A percentile compares a stretch with the other conserved stretches of the same genome.
These are phyloP conservation scores for Claviceps arundinis DNA, from an alignment of 2,329 filamentous ascomycete genomes.

Conservation along the genomic window DNA sequence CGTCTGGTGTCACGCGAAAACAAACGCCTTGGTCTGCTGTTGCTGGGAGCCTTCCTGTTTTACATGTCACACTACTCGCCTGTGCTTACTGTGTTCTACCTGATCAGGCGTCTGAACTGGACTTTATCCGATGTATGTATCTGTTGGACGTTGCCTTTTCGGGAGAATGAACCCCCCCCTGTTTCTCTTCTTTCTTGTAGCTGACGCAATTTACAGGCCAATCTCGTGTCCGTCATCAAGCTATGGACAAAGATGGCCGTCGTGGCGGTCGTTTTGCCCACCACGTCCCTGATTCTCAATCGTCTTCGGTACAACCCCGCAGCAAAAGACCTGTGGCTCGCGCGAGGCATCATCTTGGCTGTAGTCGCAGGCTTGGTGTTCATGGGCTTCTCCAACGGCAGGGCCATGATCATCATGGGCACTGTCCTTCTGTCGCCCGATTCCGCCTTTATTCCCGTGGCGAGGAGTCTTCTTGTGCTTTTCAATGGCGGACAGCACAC, in stretches of 20 bases:
- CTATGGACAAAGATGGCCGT: neutral
- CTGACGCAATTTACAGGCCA: neutral
- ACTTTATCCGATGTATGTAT: neutral
- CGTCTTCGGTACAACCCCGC: neutral
- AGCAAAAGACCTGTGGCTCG: slow-evolving; percentile 2
- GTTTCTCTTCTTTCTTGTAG: neutral
- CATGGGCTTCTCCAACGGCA: slow-evolving; percentile 1
- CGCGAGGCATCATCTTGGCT: neutral
- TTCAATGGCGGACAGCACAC: slow-evolving; percentile 1
- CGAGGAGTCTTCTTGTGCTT: slow-evolving; percentile 1
- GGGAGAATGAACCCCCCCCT: neutral
- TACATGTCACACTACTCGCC: neutral
- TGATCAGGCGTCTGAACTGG: neutral
- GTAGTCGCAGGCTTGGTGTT: neutral
- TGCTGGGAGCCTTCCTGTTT: neutral
- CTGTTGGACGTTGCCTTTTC: neutral
- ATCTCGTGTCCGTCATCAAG: neutral
- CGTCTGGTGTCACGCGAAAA: slow-evolving; percentile 1
- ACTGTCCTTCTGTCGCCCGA: slow-evolving; percentile 1
- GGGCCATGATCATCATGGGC: slow-evolving; percentile 1
- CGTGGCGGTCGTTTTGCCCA: neutral
- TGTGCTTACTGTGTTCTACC: neutral
- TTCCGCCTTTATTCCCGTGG: neutral
- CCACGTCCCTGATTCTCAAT: neutral
- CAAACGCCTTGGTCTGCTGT: neutral